phyloP scores from a whole-genome alignment of 345 rosid genomes.

The Turritis glabra region DNA sequence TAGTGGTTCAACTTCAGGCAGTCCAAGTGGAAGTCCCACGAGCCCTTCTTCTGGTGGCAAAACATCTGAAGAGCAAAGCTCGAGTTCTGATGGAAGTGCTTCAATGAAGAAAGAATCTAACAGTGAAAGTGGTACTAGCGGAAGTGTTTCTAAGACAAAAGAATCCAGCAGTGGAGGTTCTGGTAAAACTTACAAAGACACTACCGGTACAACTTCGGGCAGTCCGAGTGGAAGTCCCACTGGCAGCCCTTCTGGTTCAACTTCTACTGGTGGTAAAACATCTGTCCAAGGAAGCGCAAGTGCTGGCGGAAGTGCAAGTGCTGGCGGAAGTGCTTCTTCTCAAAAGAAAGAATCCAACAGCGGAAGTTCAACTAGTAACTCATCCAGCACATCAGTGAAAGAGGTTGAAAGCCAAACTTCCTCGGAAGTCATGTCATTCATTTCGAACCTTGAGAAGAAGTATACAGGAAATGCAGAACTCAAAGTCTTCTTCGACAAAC shows the following conservation, averaged over 20 bases:
- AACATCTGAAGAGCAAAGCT: not conserved
- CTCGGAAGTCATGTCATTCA: conserved; percentile 26
- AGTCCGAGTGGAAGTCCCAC: not conserved
- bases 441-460: conserved; percentile 31
- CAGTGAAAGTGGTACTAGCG: too few species aligned
- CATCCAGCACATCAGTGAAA: conserved; percentile 11
- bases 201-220: not conserved
- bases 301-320: not conserved
- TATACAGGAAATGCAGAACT: conserved; percentile 23
- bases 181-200: not conserved
- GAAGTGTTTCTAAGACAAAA: not conserved
- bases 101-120: not conserved
- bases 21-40: not conserved
- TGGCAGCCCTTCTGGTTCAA: not conserved
- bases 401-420: conserved; percentile 29
- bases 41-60: not conserved
- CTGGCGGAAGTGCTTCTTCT: not conserved
- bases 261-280: not conserved
- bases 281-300: not conserved
- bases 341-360: not conserved
- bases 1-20: not conserved
- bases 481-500: conserved; percentile 27
- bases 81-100: not conserved
- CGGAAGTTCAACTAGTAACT: not conserved
- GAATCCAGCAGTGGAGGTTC: not conserved